Evolutionary conservation across 2,329 filamentous ascomycete genomes (phyloP), one percentile per base, ranked within the genome.

Genomic region (Zymoseptoria tritici): DNA sequence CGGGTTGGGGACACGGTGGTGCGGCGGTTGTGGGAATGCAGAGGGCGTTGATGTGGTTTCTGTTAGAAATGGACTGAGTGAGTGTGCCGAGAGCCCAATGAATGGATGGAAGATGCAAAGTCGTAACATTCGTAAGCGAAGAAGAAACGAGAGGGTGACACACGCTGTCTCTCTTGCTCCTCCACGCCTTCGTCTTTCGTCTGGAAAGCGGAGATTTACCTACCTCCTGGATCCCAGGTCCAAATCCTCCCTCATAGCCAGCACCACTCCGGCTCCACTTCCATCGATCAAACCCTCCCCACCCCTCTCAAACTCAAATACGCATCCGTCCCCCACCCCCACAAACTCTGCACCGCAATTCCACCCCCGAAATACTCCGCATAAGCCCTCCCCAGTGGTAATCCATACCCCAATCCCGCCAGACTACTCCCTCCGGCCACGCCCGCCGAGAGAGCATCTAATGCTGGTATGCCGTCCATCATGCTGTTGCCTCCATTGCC

Each of bases 341-440:
- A 94, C 53, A 97, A 76, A 72, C 91, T 97, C 80, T 99, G 93
- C n/a, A 99, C 87, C 4, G 87, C 87, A 60, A 99, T 94, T 2
- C 92, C 92, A 0, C 94, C 94, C 2, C 94, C 94, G 79, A 99
- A 99, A 70, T 97, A 99, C 78, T 99, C 93, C 0, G 94, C 94
- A 71, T 99, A 99, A 0, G 94, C 93, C 62, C 94, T 83, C 57
- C 91, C 91, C 21, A 99, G 76, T 1, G 94, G 94, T 63, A 99
- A 73, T 7, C 94, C 94, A 72, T 99, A 99, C 1, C 94, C 94
- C 54, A 99, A 76, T 0, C 94, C 94, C 0, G 94, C 94, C 61
- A 99, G 70, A 59, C 75, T 95, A 52, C 89, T 93, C 71, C 88
- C 83, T 56, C 90, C 89, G 0, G 83, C 85, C 57, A 85, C 87